Base-by-base conservation (phyloP, 106 monocot genomes). In the Dendrobium huoshanense region DNA sequence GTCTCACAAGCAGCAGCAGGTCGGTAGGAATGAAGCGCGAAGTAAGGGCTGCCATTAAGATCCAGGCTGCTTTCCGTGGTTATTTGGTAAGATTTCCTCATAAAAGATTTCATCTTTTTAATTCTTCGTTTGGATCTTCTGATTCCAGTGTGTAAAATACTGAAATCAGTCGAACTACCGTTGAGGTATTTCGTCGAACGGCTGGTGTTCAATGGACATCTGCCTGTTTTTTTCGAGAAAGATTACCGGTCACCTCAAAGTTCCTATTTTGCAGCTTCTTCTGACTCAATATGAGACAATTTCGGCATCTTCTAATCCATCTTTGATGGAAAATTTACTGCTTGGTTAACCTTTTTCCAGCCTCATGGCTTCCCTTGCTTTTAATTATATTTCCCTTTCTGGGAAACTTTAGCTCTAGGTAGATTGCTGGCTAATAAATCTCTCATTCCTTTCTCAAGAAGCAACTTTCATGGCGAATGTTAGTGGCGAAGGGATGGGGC, bases 1-100 rank as follows among this genome's bases (percentile, higher is more conserved):
- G 88, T 75, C 85, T 96, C 33, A 96, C 96, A 37, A 93, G 90
- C 83, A 84, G 87, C 64, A 88, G 93, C 29, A 80, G 89, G 55
- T 22, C 47, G n/a, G 54, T 56, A 13, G 77, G 76, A 2, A 24
- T 49, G 24, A 93, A 79, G 81, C 73, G 83, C 49, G 85, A 83
- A 81, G 90, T 86, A 77, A 81, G 55, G 79, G 92, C 96, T 3
- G 94, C 89, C 10, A 61, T 94, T 9, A 90, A 83, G 87, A 97
- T 97, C 83, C 96, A 97, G 79, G 80, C 96, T 64, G 89, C 92
- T 2, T 94, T 94, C 61, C 82, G 96, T 2, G 94, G 89, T 65
- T 97, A 97, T 84, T 79, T 97, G 92, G 96, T 96, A 27, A 78
- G 82, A 41, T 22, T 80, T 25, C 16, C 0, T 33, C 5, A 33